A percentile compares a stretch with the other conserved stretches of the same genome.
phyloP scores from a whole-genome alignment of 2,329 filamentous ascomycete species.

The Raffaelea arxii region DNA sequence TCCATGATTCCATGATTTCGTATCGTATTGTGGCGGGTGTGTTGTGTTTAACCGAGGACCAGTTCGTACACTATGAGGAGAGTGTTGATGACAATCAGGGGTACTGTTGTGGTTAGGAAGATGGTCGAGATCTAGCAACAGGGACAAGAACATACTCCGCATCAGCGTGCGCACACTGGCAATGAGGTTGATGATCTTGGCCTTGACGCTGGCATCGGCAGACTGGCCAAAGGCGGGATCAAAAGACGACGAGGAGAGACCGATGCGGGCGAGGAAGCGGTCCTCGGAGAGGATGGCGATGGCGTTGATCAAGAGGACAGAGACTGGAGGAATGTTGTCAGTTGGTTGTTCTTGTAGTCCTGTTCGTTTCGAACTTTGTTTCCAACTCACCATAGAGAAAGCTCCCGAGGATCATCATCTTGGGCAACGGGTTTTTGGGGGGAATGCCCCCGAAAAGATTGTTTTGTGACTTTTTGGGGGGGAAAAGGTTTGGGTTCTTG shows the following conservation, averaged over 20 bases:
- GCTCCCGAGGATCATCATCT: slow-evolving; percentile 22
- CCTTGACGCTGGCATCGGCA: slow-evolving; percentile 69
- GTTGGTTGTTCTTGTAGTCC: background rate
- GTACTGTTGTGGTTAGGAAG: slow-evolving; percentile 44
- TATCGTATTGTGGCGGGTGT: background rate
- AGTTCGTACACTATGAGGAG: slow-evolving; percentile 77
- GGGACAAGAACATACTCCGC: slow-evolving; percentile 58
- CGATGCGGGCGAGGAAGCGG: slow-evolving; percentile 82
- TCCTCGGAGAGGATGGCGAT: slow-evolving; percentile 92
- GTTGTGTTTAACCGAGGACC: slow-evolving; percentile 51
- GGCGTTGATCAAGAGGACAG: slow-evolving; percentile 83
- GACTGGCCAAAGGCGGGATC: slow-evolving; percentile 72
- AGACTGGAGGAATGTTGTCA: slow-evolving; percentile 38
- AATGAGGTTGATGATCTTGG: slow-evolving; percentile 81
- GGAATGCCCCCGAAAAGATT: background rate
- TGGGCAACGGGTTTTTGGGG: background rate
- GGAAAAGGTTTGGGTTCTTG: background rate
- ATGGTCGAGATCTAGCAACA: background rate
- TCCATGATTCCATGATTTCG: background rate
- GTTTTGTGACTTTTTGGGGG: background rate
- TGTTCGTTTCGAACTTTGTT: background rate
- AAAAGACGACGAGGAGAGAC: slow-evolving; percentile 60
- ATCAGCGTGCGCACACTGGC: slow-evolving; percentile 84
- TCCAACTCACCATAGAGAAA: slow-evolving; percentile 21
- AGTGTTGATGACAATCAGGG: slow-evolving; percentile 73